Evolutionary conservation across 257 asterid genomes (phyloP).

Genomic region (Salvia miltiorrhiza): DNA sequence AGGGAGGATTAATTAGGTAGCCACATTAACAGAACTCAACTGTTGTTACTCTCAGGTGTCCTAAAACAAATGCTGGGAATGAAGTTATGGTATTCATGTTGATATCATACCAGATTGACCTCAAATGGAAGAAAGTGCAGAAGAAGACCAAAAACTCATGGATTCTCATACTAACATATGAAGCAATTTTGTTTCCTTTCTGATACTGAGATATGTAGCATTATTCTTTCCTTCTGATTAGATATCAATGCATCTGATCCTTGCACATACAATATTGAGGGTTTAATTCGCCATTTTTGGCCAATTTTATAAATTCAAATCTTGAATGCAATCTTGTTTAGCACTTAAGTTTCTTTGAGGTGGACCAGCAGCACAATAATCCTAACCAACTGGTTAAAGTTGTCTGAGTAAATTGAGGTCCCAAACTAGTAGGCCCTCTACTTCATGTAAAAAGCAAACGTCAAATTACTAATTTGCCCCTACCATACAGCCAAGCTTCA

Average conservation of each 20-base stretch:
- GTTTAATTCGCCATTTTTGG: not conserved
- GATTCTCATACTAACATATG: slow-evolving; percentile 8
- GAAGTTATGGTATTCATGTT: slow-evolving; percentile 87
- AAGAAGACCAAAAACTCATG: slow-evolving; percentile 39
- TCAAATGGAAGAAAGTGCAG: slow-evolving; percentile 75
- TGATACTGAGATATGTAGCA: not conserved
- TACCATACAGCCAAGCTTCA: not conserved
- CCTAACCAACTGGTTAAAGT: slow-evolving; percentile 29
- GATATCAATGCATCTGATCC: no score
- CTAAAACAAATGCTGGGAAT: slow-evolving; percentile 96
- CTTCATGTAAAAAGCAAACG: not conserved
- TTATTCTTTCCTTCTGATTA: not conserved
- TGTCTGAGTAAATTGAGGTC: slow-evolving; percentile 25
- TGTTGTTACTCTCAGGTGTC: slow-evolving; percentile 60
- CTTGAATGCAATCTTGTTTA: not conserved
- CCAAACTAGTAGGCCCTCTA: slow-evolving; percentile 36
- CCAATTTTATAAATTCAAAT: not conserved
- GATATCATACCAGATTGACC: slow-evolving; percentile 84
- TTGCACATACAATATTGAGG: slow-evolving; percentile 13
- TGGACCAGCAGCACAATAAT: no score
- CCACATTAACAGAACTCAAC: not conserved
- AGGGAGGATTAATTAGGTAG: not conserved
- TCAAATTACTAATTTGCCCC: slow-evolving; percentile 35
- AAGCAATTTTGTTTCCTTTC: slow-evolving; percentile 15
- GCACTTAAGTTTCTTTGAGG: no score